Conservation (phyloP, 495 filamentous ascomycete genomes). For the Daldinia caldariorum region DNA sequence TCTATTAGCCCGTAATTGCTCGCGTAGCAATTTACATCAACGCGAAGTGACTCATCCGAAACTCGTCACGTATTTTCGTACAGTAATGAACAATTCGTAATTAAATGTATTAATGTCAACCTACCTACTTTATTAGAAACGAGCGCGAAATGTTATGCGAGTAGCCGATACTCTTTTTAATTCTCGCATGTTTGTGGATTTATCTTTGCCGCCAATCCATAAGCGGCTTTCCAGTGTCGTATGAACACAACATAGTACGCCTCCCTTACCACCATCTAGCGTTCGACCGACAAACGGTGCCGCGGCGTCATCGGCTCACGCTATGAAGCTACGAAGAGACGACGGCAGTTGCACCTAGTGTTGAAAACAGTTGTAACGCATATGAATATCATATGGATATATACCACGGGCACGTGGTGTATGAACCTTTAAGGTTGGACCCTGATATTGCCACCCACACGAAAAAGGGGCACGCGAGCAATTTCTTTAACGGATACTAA, state of each 20-base stretch:
- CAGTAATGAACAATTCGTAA: background rate
- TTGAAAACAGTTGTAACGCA: background rate
- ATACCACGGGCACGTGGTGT: background rate
- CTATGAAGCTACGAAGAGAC: background rate
- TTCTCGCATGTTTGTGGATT: background rate
- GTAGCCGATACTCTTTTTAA: background rate
- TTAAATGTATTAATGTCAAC: background rate
- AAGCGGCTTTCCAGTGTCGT: slow-evolving; percentile 5
- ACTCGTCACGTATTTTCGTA: background rate
- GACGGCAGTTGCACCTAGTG: slow-evolving; percentile 4
- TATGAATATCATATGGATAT: background rate
- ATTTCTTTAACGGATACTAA: slow-evolving; percentile 25
- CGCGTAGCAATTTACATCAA: background rate
- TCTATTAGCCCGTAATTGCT: background rate
- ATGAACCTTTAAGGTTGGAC: slow-evolving; percentile 8
- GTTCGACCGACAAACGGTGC: background rate
- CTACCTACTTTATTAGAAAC: background rate
- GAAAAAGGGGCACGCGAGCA: slow-evolving; percentile 31
- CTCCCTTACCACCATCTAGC: background rate
- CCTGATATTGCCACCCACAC: slow-evolving; percentile 21
- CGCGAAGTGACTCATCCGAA: background rate
- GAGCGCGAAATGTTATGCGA: background rate
- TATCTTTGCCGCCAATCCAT: background rate
- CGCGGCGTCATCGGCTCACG: slow-evolving; percentile 1
- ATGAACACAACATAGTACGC: background rate